Base-by-base conservation (phyloP, 768 basidiomycete genomes). In the Sporobolomyces roseus region DNA sequence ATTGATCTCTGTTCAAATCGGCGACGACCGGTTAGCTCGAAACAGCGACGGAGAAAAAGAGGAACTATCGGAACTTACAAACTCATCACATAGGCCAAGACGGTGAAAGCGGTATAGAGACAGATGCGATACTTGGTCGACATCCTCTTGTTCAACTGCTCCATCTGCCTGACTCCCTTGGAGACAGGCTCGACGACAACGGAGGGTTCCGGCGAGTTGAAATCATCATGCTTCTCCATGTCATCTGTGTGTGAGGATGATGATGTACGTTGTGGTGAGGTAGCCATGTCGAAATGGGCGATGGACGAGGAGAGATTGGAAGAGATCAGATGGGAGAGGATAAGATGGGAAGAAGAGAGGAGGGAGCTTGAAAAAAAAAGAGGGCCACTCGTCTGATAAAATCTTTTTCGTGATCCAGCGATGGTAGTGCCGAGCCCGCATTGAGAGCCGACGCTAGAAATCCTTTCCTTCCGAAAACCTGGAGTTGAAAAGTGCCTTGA, bases 131-230 rank as follows among this genome's bases (percentile, higher is more conserved):
- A 74, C 66, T 72, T 76, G 54, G 36, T 54, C 58, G 68, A 71
- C 25, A 78, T 51, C 9, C 76, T 49, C 6, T 30, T 65, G 30
- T 62, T 45, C 17, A 79, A 66, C 1, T 62, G 54, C 51, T 79
- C 78, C 76, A 79, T 79, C 67, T 78, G 75, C 4, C 71, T 51
- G 14, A 77, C 77, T 21, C 78, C 78, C 16, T 72, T 71, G 6
- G 63, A 68, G 63, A 77, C 76, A 9, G 48, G 61, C 25, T 65
- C 63, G 45, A 68, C 50, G 51, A 61, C 41, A 4, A 43, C 35
- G 29, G 58, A 51, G 17, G 64, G 38, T 30, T 58, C 29, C 21
- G 64, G 35, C 12, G 65, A 25, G n/a, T n/a, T n/a, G 41, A 46
- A 14, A 1, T 45, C 61, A 29, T 60, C 50, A 17, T 32, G 50